These are phyloP conservation scores for Sphagnum contortum DNA, from an alignment of 225 moss, liverwort and hornwort genomes.

Conservation along the genomic window DNA sequence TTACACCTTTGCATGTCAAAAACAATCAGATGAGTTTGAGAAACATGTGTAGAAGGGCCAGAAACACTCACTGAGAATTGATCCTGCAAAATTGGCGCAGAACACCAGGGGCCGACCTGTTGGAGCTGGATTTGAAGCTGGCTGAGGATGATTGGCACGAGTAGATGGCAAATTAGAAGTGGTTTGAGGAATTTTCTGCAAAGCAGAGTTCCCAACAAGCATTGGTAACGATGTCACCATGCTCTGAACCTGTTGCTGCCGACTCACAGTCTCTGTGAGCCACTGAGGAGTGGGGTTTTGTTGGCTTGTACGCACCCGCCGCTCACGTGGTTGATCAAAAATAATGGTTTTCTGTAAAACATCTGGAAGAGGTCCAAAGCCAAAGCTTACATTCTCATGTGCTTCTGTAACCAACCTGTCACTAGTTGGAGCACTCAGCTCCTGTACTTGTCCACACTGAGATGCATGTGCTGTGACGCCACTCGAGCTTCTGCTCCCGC, in stretches of 20 bases:
- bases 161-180: conserved; percentile 24
- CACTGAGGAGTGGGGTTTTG: conserved; percentile 56
- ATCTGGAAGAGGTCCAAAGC: conserved; percentile 8
- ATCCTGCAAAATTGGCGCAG: conserved; percentile 57
- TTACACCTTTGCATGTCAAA: no score
- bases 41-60: no score
- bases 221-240: conserved; percentile 10
- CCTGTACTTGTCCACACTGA: conserved; percentile 35
- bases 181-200: conserved; percentile 25
- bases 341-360: conserved; percentile 37
- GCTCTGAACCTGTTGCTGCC: conserved; percentile 45
- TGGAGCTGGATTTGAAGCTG: conserved; percentile 16
- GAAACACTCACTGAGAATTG: conserved; percentile 24
- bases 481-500: conserved; percentile 18
- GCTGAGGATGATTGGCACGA: conserved; percentile 20
- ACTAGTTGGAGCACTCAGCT: conserved; percentile 52
- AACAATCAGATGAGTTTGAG: no score
- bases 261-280: conserved; percentile 50
- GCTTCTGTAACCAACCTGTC: conserved; percentile 32
- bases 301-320: conserved; percentile 34
- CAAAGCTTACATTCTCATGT: conserved; percentile 21
- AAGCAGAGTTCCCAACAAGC: conserved; percentile 24
- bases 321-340: conserved; percentile 23
- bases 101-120: conserved; percentile 52
- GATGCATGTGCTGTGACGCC: conserved; percentile 23